Base-by-base conservation (phyloP, 2,329 filamentous ascomycete species). In the Chalaropsis thielavioides region DNA sequence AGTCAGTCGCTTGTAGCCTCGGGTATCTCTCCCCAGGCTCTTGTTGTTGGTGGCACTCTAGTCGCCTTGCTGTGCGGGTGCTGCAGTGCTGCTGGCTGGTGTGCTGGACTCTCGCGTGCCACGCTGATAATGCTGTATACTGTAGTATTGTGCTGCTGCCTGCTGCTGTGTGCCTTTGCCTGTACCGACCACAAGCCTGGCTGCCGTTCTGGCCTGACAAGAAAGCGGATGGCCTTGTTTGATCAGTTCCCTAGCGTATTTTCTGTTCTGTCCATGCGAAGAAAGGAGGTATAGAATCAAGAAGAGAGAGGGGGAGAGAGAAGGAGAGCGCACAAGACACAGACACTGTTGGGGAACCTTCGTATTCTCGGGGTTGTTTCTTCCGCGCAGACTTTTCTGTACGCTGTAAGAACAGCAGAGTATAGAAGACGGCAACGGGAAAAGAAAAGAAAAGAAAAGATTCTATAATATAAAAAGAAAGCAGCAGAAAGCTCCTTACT, bases 341-440 rank as follows among this genome's bases (percentile, higher is more conserved):
- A 58, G 51, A 58, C 51, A 58, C 24, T 58, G 51, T n/a, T 58
- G 51, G 13, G 51, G 51, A 58, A 58, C 51, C 51, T 27, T 58
- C 51, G 51, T 58, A 58, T 58, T 58, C 51, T 31, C 27, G 27
- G 24, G 51, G 5, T 31, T 58, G 51, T 58, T 31, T 58, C 22
- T 27, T 38, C 31, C 17, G 24, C 35, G 43, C 15, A 46, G 15
- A 38, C 19, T 27, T n/a, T 40, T 51, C 7, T 35, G 49, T 24
- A 11, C 49, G 13, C 8, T 58, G 24, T 27, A 58, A 7, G 8
- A 31, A n/a, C 3, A 17, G 15, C 19, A 11, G 49, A 35, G 8
- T 7, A n/a, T 2, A 17, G 49, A 35, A 17, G 49, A 35, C 15
- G 24, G n/a, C 11, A 38, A 24, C 13, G 27, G 40, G n/a, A 51